Base-by-base conservation (phyloP, 148 eudicot genomes). In the Chenopodium formosanum region DNA sequence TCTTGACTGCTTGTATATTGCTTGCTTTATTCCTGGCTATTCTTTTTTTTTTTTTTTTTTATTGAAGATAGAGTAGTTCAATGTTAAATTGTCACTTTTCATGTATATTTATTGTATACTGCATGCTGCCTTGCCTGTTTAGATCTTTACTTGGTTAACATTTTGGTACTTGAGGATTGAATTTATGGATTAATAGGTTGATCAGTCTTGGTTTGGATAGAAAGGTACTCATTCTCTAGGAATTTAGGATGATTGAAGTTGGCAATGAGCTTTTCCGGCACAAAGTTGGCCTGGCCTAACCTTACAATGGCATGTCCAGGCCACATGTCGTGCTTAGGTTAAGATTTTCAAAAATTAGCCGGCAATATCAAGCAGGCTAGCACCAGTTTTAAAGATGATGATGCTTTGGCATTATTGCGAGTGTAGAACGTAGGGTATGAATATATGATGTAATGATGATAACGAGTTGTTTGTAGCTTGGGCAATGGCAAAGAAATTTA, bases 101-200 rank as follows among this genome's bases (percentile, higher is more conserved):
- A 79, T 48, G 74, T 68, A 47, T 78, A 9, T 37, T 56, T 13
- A 13, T 58, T 58, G 63, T 50, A 9, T 9, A 50, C 56, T 4
- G 64, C 47, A 67, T 69, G 52, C 52, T 78, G 3, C 52, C 47
- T 22, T 79, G 32, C 22, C 47, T 69, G 69, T 76, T 40, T 46
- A 47, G 25, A 75, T 31, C 29, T 47, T 53, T 47, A 16, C 52
- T 79, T 9, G 9, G 32, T 40, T 68, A 10, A 44, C 64, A 32
- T 47, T 47, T 23, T 73, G 56, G 27, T 73, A 10, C 3, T 25
- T n/a, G 27, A n/a, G 70, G 23, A 32, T 52, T 20, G 66, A 8
- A 29, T n/a, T 56, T 2, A 56, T 53, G 25, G 81, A 14, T 48
- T 1, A 4, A 37, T 37, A 37, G 40, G 47, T 27, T 78, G 13